phyloP scores from a whole-genome alignment of 345 rosid species.

The Ceriops decandra region DNA sequence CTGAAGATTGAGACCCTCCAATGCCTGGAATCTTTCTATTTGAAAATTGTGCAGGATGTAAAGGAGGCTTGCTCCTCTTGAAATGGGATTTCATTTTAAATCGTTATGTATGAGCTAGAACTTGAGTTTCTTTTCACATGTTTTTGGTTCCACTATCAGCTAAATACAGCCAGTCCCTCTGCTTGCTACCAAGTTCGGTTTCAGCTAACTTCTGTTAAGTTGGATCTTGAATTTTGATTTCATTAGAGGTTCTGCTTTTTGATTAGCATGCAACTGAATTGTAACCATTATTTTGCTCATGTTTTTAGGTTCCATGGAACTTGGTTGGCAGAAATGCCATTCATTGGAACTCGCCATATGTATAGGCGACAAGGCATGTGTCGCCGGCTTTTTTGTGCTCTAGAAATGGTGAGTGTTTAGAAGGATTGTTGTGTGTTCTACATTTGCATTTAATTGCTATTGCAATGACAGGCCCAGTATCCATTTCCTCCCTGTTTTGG shows the following conservation, averaged over 20 bases:
- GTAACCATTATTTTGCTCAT: constrained; percentile 10
- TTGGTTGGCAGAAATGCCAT: constrained; percentile 33
- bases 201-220: not conserved
- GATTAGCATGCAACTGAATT: not conserved
- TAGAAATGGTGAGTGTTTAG: constrained; percentile 23
- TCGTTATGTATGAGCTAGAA: not conserved
- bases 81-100: not conserved
- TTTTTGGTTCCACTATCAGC: not conserved
- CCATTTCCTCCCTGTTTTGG: not conserved
- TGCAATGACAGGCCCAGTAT: not conserved
- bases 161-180: not conserved
- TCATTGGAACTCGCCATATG: constrained; percentile 34
- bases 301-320: constrained; percentile 27
- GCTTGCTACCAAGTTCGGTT: not conserved
- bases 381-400: constrained; percentile 28
- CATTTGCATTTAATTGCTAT: not conserved
- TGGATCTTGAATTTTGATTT: not conserved
- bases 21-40: too few species aligned
- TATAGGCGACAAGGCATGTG: constrained; percentile 38
- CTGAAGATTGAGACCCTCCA: not conserved
- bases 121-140: not conserved
- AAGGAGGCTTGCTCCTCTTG: not conserved
- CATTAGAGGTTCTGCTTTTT: not conserved
- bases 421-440: not conserved
- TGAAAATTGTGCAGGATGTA: not conserved